Percentiles rank a stretch among this genome's conserved stretches.
Conservation (phyloP, 306 rosid genomes). For the Inga oerstediana region DNA sequence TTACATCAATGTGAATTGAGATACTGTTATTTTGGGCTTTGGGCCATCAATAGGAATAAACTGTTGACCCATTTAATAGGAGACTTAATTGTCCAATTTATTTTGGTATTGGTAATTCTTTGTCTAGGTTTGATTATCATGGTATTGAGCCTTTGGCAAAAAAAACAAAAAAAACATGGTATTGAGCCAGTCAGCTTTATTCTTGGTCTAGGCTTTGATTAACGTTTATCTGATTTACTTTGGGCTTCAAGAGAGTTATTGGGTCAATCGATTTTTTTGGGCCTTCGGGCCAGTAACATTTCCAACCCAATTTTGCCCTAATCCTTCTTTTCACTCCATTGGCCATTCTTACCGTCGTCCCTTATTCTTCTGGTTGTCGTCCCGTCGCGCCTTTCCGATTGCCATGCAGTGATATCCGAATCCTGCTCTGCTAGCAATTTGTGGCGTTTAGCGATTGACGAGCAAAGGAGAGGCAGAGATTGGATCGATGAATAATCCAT, state of each 20-base stretch:
- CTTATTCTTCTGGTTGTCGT: background rate
- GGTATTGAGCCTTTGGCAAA: background rate
- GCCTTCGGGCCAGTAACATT: background rate
- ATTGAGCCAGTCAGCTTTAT: background rate
- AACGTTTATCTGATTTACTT: background rate
- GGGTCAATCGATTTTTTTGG: background rate
- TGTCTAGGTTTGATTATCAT: background rate
- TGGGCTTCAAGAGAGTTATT: background rate
- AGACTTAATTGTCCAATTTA: background rate
- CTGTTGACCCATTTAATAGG: background rate
- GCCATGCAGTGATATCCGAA: background rate
- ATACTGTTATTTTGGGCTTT: too few relatives aligned
- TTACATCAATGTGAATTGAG: background rate
- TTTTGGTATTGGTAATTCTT: background rate
- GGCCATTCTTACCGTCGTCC: background rate
- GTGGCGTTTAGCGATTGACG: background rate
- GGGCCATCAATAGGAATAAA: too few relatives aligned
- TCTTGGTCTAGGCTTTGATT: too few relatives aligned
- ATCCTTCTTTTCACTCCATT: background rate
- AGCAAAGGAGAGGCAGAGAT: background rate
- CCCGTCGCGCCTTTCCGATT: background rate
- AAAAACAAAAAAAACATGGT: too few relatives aligned
- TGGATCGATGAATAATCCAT: constrained; percentile 34
- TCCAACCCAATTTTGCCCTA: background rate
- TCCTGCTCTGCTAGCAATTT: background rate